Evolutionary conservation across 2,329 filamentous ascomycete species (phyloP).

Genomic region (Aspergillus caelatus): DNA sequence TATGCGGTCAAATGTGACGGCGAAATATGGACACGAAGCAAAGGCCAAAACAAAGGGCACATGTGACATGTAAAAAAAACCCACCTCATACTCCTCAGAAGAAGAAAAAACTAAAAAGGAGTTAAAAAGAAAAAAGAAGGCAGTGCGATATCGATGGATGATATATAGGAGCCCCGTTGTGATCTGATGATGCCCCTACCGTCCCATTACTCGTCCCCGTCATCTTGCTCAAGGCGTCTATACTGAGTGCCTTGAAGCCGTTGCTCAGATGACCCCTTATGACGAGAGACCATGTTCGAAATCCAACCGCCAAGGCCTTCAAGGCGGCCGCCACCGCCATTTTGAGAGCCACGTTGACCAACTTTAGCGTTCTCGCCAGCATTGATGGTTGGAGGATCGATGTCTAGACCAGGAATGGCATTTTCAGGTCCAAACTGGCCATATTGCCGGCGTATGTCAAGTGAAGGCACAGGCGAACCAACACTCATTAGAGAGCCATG

Average conservation of each 20-base stretch:
- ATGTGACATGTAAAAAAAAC: neutral
- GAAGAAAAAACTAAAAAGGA: neutral
- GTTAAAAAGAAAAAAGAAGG: neutral
- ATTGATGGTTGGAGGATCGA: slow-evolving; percentile 72
- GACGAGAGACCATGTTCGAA: slow-evolving; percentile 63
- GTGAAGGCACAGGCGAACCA: slow-evolving; percentile 77
- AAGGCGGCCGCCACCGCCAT: slow-evolving; percentile 35
- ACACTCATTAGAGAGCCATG: slow-evolving; percentile 78
- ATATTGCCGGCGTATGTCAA: slow-evolving; percentile 63
- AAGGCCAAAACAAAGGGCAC: neutral
- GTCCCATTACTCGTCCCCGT: slow-evolving; percentile 35
- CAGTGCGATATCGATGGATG: neutral
- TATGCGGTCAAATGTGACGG: neutral
- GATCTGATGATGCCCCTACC: neutral
- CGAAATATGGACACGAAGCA: neutral
- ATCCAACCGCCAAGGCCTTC: slow-evolving; percentile 73
- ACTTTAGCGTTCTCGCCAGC: slow-evolving; percentile 54
- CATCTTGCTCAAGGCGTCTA: slow-evolving; percentile 51
- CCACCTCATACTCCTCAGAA: neutral
- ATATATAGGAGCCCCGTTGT: neutral
- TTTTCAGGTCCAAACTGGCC: slow-evolving; percentile 60
- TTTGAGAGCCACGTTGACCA: slow-evolving; percentile 35
- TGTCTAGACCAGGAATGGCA: slow-evolving; percentile 77
- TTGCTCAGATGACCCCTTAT: slow-evolving; percentile 40
- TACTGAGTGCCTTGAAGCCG: slow-evolving; percentile 47